phyloP scores from a whole-genome alignment of 805 yeast species.

The Myxozyma lipomycoides region DNA sequence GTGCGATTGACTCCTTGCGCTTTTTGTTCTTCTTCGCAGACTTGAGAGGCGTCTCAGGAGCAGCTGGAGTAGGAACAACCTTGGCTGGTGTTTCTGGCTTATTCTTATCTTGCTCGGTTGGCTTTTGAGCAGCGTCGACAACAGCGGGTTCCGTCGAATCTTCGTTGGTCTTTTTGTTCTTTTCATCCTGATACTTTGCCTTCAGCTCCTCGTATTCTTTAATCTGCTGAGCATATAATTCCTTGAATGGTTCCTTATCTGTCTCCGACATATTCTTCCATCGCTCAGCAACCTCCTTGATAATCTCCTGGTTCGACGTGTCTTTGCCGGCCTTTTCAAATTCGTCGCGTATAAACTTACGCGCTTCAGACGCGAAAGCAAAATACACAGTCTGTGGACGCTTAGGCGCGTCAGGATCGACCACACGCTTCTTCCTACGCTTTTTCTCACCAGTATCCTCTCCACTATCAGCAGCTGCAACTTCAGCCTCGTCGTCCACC shows the following conservation, averaged over 20 bases:
- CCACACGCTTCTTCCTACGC: conserved; percentile 51
- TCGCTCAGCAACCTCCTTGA: conserved; percentile 68
- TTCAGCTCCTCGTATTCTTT: conserved; percentile 46
- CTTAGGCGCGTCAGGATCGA: conserved; percentile 93
- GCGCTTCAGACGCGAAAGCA: conserved; percentile 66
- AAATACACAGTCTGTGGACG: conserved; percentile 88
- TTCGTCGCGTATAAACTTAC: conserved; percentile 67
- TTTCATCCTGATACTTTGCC: conserved; percentile 46
- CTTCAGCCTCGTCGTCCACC: conserved; percentile 10
- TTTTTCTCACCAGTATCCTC: conserved; percentile 19
- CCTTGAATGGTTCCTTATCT: conserved; percentile 71
- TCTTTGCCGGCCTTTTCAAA: conserved; percentile 54
- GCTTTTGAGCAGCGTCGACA: background rate
- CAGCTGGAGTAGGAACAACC: background rate
- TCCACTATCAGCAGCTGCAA: conserved; percentile 15
- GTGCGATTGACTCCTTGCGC: background rate
- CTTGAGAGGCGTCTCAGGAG: background rate
- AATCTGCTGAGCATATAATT: conserved; percentile 44
- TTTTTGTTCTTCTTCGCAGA: background rate
- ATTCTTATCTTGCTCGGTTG: background rate
- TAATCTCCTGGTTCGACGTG: conserved; percentile 66
- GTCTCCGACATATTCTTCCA: conserved; percentile 72
- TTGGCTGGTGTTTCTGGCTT: background rate
- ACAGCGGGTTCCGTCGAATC: background rate
- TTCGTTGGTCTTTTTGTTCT: conserved; percentile 33